phyloP scores from a whole-genome alignment of 495 filamentous ascomycete genomes.

The Eremomyces bilateralis region DNA sequence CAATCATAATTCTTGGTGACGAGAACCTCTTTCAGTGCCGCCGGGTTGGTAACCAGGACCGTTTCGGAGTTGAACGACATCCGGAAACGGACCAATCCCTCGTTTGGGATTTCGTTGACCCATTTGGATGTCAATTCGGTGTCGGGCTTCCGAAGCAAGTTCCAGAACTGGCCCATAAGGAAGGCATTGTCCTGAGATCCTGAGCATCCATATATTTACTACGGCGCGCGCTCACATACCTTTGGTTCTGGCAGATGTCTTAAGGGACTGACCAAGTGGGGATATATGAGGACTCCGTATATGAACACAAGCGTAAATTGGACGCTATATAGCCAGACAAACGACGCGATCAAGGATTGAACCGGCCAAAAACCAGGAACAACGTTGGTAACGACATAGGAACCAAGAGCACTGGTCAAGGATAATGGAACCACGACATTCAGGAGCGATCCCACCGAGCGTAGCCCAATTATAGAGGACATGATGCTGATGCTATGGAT shows the following conservation, averaged over 20 bases:
- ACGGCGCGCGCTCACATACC: constrained; percentile 1
- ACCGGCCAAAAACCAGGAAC: too few species aligned
- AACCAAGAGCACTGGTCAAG: too few species aligned
- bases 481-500: too few species aligned
- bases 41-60: constrained; percentile 40
- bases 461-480: too few species aligned
- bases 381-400: too few species aligned
- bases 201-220: neutral
- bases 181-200: constrained; percentile 18
- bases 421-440: too few species aligned
- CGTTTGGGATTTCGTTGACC: constrained; percentile 54
- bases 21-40: constrained; percentile 33
- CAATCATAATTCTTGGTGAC: constrained; percentile 60
- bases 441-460: too few species aligned
- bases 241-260: constrained; percentile 11
- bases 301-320: too few species aligned
- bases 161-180: constrained; percentile 35
- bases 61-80: constrained; percentile 49
- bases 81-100: constrained; percentile 64
- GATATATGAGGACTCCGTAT: constrained; percentile 27
- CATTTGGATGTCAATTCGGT: constrained; percentile 43
- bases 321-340: too few species aligned
- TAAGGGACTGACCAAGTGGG: constrained; percentile 44
- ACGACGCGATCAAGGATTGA: too few species aligned
- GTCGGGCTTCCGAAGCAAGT: constrained; percentile 29